Percentiles rank a stretch among this genome's conserved stretches.
Conservation (phyloP, 768 basidiomycete species). For the Mycena capillaripes region DNA sequence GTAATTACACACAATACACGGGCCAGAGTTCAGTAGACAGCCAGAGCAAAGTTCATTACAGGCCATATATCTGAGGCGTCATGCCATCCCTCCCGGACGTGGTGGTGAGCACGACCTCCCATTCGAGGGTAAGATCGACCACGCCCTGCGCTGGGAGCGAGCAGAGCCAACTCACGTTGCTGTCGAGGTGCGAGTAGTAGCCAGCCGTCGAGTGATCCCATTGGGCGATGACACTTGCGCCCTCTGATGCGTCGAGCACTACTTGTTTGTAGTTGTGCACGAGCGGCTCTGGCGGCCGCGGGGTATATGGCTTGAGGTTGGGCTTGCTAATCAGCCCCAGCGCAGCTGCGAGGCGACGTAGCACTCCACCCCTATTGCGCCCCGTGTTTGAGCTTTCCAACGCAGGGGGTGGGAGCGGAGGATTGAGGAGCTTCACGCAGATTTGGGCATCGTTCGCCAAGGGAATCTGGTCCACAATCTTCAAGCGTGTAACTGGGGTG, state of each 20-base stretch:
- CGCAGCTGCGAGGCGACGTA: neutral
- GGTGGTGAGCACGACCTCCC: neutral
- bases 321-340: neutral
- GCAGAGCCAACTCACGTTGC: no score
- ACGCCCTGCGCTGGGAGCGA: neutral
- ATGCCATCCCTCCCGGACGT: neutral
- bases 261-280: conserved; percentile 1
- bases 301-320: neutral
- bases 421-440: neutral
- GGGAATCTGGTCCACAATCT: conserved; percentile 1
- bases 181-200: no score
- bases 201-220: no score
- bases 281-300: neutral
- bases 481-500: neutral
- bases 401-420: neutral
- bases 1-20: neutral
- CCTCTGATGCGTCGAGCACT: neutral
- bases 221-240: neutral
- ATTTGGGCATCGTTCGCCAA: neutral
- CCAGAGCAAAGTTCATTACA: neutral
- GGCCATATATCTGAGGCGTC: neutral
- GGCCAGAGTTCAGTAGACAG: neutral
- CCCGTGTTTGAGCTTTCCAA: neutral
- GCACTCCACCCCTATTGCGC: neutral
- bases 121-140: neutral